Evolutionary conservation across 1,284 basidiomycete genomes (phyloP), one percentile per base, ranked within the genome.

Genomic region (Chalciporus sp.): DNA sequence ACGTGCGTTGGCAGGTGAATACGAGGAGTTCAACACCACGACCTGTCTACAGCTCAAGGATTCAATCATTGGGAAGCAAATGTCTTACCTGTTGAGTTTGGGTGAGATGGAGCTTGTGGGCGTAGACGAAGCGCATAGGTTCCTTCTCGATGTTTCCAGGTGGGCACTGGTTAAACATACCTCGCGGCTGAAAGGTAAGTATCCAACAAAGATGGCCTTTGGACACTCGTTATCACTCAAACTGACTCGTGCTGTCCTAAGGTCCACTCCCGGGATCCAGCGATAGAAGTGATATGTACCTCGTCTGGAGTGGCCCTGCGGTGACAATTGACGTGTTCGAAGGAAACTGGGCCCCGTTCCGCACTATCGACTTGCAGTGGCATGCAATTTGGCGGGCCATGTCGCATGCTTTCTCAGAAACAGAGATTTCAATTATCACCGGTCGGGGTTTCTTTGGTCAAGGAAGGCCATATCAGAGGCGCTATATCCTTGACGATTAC

Each of bases 401-500:
- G 55, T 54, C 48, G 27, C 43, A 46, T 10, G n/a, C 40, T 16
- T 64, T 53, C 40, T 41, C 42, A 37, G 17, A 43, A 27, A 35
- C 39, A 10, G 42, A 50, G 11, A 49, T 47, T 51, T 41, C 39
- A 14, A 51, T 43, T 14, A 17, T 51, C 42, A 37, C 42, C 14
- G 28, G 47, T 16, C 35, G 40, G 33, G 10, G 31, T 42, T 19
- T 27, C 16, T 37, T 37, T n/a, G 16, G 35, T 4, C 35, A 37
- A 37, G 51, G 16, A 41, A 26, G n/a, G 19, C 33, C 23, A 10
- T 17, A 40, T 20, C 48, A 16, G n/a, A 50, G 39, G 23, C 61
- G 58, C 45, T 56, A 56, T 39, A 61, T 76, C 42, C 60, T 75
- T 10, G 62, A 70, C 2, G 59, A 60, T 12, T 47, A 64, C 37